Percentiles rank a stretch among this genome's conserved stretches.
phyloP scores from a whole-genome alignment of 176 grass and related monocot species.

The Oryza glaberrima region DNA sequence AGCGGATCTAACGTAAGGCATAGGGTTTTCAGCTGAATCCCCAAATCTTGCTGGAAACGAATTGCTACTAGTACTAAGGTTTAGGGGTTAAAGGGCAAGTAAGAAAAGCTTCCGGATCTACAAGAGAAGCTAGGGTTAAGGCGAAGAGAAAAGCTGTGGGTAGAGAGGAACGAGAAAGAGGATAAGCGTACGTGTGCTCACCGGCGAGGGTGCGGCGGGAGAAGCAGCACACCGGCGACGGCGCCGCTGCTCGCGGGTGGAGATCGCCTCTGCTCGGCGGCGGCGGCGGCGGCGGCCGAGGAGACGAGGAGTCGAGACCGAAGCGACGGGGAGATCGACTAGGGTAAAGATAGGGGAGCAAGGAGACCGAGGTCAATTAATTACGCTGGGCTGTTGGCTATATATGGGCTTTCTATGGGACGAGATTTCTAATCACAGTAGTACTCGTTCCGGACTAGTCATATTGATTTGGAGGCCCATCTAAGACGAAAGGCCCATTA shows the following conservation, averaged over 20 bases:
- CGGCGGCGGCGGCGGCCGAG: not conserved
- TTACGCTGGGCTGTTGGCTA: not conserved
- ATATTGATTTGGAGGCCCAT: no score
- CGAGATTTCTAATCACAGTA: not conserved
- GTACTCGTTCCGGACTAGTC: no score
- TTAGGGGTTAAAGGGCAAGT: not conserved
- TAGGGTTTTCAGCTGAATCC: not conserved
- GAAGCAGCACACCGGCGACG: not conserved
- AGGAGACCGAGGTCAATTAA: not conserved
- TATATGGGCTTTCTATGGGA: not conserved
- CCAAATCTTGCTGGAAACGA: not conserved
- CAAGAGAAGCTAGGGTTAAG: not conserved
- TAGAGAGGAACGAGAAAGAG: not conserved
- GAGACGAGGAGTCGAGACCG: not conserved
- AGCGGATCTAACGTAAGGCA: not conserved
- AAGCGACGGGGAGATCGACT: not conserved
- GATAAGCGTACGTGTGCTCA: not conserved
- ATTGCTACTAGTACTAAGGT: not conserved
- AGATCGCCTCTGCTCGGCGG: not conserved
- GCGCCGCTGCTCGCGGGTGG: not conserved
- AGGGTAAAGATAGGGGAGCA: not conserved
- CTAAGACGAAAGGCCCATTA: no score
- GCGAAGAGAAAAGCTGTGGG: not conserved
- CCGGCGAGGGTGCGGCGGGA: not conserved
- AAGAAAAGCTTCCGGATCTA: not conserved